These are phyloP conservation scores for Apiospora kogelbergensis DNA, from an alignment of 2,329 filamentous ascomycete genomes.

Conservation along the genomic window DNA sequence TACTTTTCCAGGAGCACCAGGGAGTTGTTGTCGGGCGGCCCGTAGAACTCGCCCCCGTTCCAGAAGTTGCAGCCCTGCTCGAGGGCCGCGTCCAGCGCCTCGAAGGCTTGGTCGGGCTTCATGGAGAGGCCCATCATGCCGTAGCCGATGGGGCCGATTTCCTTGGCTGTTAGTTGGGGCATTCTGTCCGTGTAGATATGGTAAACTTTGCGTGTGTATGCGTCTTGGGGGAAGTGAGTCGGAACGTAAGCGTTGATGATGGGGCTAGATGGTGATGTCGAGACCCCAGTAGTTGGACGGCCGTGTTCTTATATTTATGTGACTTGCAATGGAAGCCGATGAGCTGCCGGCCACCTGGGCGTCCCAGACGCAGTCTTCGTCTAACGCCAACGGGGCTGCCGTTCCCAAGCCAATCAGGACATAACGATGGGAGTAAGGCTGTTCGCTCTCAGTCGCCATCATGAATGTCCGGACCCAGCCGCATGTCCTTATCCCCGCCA, in stretches of 20 bases:
- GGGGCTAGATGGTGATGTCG: not conserved
- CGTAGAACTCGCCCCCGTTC: slow-evolving; percentile 9
- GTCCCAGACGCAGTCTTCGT: too few species aligned
- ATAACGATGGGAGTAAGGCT: not conserved
- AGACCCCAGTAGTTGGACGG: too few species aligned
- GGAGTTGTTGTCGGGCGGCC: not conserved
- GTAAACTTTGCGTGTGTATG: not conserved
- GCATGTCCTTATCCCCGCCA: not conserved
- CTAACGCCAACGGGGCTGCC: not conserved
- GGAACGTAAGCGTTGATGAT: not conserved
- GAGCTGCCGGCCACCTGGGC: too few species aligned
- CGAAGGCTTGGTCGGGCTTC: slow-evolving; percentile 2
- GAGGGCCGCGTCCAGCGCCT: not conserved
- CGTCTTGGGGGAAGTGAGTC: not conserved
- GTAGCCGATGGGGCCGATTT: slow-evolving; percentile 15
- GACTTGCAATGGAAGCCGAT: too few species aligned
- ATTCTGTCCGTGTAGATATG: not conserved
- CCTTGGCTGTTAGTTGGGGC: slow-evolving; percentile 13
- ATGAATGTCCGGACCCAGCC: not conserved
- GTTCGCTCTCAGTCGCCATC: not conserved
- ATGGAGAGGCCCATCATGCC: slow-evolving; percentile 13
- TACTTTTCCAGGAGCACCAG: slow-evolving; percentile 3
- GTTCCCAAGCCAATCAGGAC: not conserved
- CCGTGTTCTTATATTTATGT: too few species aligned
- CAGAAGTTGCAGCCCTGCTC: not conserved